Evolutionary conservation across 139 green algal genomes (phyloP).

Genomic region (Ostreobium quekettii): DNA sequence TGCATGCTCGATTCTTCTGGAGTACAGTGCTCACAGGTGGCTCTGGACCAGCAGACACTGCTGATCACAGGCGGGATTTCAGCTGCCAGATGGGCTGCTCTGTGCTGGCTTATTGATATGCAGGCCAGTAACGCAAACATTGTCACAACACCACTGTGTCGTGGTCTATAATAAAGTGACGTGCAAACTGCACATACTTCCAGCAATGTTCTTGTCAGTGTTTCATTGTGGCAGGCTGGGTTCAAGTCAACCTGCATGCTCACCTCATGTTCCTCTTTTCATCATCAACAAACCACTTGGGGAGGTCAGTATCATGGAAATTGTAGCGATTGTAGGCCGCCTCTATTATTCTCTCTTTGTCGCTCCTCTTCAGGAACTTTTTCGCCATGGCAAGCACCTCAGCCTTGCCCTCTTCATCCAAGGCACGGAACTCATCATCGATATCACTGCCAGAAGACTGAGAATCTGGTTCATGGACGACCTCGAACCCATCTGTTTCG

Average conservation of each 20-base stretch:
- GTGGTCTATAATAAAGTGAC: no score
- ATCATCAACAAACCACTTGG: conserved; percentile 85
- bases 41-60: no score
- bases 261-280: conserved; percentile 70
- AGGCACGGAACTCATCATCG: conserved; percentile 41
- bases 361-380: conserved; percentile 69
- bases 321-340: conserved; percentile 84
- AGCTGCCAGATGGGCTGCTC: no score
- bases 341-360: conserved; percentile 83
- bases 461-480: background rate
- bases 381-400: conserved; percentile 78
- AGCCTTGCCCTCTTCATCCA: conserved; percentile 48
- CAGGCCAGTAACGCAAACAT: no score
- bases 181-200: no score
- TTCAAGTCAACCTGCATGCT: conserved; percentile 15
- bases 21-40: no score
- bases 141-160: no score
- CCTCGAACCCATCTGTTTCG: background rate
- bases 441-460: conserved; percentile 30
- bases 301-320: conserved; percentile 72
- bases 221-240: no score
- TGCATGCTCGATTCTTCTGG: no score
- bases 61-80: no score
- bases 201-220: no score
- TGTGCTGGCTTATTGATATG: no score